Base-by-base conservation (phyloP, 768 basidiomycete species). In the Serendipita vermifera region DNA sequence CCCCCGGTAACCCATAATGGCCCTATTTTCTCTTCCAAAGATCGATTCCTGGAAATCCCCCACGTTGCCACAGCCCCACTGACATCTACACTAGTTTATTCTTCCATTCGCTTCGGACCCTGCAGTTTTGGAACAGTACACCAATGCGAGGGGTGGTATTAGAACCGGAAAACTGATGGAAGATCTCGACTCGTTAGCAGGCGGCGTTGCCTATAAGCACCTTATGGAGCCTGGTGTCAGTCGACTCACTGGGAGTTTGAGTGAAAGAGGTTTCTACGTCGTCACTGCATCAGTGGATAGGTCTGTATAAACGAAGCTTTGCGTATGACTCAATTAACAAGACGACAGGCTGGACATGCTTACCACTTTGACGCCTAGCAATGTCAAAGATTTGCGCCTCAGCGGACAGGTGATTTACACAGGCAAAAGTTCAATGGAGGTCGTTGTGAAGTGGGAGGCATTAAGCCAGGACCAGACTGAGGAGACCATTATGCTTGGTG, bases 281-380 rank as follows among this genome's bases (percentile, higher is more conserved):
- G 87, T 88, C 11, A 90, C 88, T 2, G 88, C 87, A 33, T 79
- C 82, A 4, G 87, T 87, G 2, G 87, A 92, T 63, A 70, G 87
- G 83, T 79, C 56, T 31, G 68, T 55, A n/a, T 2, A 17, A 43
- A 17, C 38, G 31, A 5, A 35, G 31, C 6, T 14, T 22, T 22
- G 20, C 35, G 29, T 15, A 9, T 22, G 14, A 5, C 27, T 60
- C 46, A 51, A 33, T 17, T 31, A 33, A 31, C 27, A 5, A 26
- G 7, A 9, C n/a, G 33, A 26, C 54, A 85, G 83, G 51, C 68
- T 86, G 27, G 85, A 86, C 60, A 81, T 85, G 80, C 67, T 85
- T 9, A 69, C 77, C 1, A 71, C 77, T 9, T 67, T 87, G 13
- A 55, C 59, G 17, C 43, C 58, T 3, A 32, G 33, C 11, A 67